Conservation (phyloP, 345 rosid species). For the Dovyalis caffra region DNA sequence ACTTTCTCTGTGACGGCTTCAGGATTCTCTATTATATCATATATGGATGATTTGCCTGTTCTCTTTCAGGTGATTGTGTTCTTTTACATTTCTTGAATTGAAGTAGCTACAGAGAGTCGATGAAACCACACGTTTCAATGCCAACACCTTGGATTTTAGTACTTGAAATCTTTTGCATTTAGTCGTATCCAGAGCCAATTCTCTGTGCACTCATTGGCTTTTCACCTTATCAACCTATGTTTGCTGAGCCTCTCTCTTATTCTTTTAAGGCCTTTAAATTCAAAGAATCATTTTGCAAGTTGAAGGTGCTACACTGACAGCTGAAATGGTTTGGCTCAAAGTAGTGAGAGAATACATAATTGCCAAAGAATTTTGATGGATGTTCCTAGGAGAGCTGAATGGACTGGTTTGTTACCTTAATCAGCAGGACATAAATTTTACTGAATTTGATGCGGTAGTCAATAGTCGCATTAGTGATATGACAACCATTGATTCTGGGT, state of each 20-base stretch:
- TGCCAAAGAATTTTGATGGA: too few relatives aligned
- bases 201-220: background rate
- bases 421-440: too few relatives aligned
- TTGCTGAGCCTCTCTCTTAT: background rate
- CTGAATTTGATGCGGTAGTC: too few relatives aligned
- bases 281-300: too few relatives aligned
- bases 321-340: too few relatives aligned
- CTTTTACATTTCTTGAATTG: background rate
- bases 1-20: slow-evolving; percentile 50
- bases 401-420: too few relatives aligned
- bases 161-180: background rate
- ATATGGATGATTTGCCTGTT: slow-evolving; percentile 58
- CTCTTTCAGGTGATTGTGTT: slow-evolving; percentile 57
- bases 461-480: too few relatives aligned
- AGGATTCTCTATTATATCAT: slow-evolving; percentile 50
- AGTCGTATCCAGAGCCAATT: background rate
- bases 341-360: too few relatives aligned
- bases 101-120: background rate
- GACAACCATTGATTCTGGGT: too few relatives aligned
- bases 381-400: too few relatives aligned
- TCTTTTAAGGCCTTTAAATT: background rate
- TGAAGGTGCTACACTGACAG: too few relatives aligned
- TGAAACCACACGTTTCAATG: background rate
- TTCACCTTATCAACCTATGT: background rate
- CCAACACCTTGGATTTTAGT: background rate